Evolutionary conservation across 768 basidiomycete species (phyloP), one percentile per base, ranked within the genome.

Genomic region (Amanita pallidorosea): DNA sequence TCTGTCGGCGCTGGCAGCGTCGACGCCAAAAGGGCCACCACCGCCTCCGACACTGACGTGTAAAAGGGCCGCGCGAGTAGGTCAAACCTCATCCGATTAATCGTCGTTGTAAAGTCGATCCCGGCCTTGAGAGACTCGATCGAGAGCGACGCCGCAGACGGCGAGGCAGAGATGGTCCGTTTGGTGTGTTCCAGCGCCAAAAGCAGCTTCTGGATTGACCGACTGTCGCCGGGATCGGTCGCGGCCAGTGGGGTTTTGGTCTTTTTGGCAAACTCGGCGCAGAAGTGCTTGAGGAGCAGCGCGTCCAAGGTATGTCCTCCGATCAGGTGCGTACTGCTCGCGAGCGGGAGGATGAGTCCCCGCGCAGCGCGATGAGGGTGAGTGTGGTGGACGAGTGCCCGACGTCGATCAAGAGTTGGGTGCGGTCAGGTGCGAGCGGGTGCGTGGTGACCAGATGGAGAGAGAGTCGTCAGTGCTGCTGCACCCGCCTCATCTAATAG

Each of bases 181-280:
- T 97, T 99, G 25, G 92, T 95, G 63, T 92, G 86, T 63, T 97
- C 93, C 50, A 96, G 80, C 6, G 93, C 91, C 18, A 98, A 80
- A 8, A 86, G 79, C 23, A 99, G 80, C 62, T 94, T 95, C n/a
- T 91, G 88, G 60, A 91, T 85, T 1, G 94, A 89, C 20, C 96
- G 88, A 59, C 80, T 74, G 67, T 93, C 87, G 29, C 72, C 70
- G 15, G 70, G 56, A 18, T 79, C 71, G 2, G 71, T 70, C 5
- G 83, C 69, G 7, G 75, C 67, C 38, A 96, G 72, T 0, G 83
- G 69, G 20, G 77, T 77, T 65, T 89, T 91, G 15, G 86, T 93
- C 72, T 96, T 99, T 70, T 97, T 98, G 45, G 88, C 88, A 66
- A 99, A 99, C 56, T 99, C 95, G 62, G 91, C 83, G 48, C 88